Evolutionary conservation across 345 rosid genomes (phyloP).

Genomic region (Raphanus sativus): DNA sequence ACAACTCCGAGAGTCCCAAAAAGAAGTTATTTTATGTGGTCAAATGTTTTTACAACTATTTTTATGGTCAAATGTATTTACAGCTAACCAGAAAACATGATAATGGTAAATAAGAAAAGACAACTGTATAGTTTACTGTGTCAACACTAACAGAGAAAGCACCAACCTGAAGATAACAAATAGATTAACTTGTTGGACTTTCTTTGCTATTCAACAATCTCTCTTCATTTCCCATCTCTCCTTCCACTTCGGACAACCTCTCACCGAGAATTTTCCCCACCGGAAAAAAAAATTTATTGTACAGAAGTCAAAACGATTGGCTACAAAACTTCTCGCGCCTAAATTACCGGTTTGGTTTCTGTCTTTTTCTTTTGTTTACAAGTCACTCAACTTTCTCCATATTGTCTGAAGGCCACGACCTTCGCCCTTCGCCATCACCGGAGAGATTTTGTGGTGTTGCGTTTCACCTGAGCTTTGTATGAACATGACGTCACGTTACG

Average conservation of each 20-base stretch:
- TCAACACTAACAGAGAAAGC: constrained; percentile 7
- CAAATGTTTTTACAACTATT: background rate
- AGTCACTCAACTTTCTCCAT: background rate
- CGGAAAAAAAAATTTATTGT: background rate
- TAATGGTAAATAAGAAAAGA: background rate
- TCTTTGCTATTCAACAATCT: constrained; percentile 6
- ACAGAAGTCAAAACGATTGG: background rate
- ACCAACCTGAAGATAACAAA: constrained; percentile 11
- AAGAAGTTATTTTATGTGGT: background rate
- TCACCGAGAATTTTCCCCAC: background rate
- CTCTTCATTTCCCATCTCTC: background rate
- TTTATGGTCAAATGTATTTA: background rate
- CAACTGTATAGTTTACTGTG: background rate
- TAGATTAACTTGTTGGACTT: background rate
- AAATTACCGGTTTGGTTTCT: constrained; percentile 15
- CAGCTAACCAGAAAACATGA: background rate
- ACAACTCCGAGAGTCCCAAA: background rate
- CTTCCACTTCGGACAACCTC: constrained; percentile 33
- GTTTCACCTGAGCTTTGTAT: constrained; percentile 16
- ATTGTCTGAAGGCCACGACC: background rate
- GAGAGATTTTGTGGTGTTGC: constrained; percentile 18
- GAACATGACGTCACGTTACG: constrained; percentile 32
- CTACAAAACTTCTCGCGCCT: constrained; percentile 11
- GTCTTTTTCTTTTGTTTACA: background rate
- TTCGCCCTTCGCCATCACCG: constrained; percentile 27